phyloP scores from a whole-genome alignment of 257 asterid species.

The Gentiana macrophylla region DNA sequence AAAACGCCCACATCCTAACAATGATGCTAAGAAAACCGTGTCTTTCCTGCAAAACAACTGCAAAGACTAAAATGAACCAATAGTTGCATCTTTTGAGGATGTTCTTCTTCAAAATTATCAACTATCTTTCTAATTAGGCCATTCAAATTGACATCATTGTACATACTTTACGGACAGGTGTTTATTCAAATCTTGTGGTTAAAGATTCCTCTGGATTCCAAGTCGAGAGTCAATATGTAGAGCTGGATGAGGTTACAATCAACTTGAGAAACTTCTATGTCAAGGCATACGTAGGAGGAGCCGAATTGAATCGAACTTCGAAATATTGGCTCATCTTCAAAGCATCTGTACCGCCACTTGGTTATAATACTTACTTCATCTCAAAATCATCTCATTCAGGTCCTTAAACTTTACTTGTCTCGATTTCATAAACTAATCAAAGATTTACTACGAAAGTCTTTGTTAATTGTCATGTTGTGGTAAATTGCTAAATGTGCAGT shows the following conservation, averaged over 20 bases:
- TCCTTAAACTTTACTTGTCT: conserved; percentile 7
- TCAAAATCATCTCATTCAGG: conserved; percentile 43
- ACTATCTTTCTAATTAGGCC: not conserved
- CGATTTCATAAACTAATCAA: not conserved
- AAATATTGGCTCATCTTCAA: conserved; percentile 65
- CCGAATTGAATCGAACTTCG: conserved; percentile 32
- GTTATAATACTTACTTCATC: conserved; percentile 65
- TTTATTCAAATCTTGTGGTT: conserved; percentile 43
- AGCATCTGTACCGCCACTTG: conserved; percentile 63
- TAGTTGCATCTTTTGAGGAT: no score
- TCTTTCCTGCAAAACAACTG: no score
- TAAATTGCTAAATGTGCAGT: conserved; percentile 20
- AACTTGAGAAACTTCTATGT: conserved; percentile 50
- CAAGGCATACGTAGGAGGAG: conserved; percentile 52
- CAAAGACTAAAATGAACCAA: not conserved
- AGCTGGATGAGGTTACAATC: conserved; percentile 50
- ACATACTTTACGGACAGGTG: conserved; percentile 34
- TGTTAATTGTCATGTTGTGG: not conserved
- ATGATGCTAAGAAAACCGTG: not conserved
- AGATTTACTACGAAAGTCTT: not conserved
- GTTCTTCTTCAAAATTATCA: not conserved
- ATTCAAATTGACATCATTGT: not conserved
- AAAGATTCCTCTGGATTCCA: conserved; percentile 47
- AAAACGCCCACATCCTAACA: not conserved
- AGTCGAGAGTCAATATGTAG: conserved; percentile 44